These are phyloP conservation scores for Triticum monococcum DNA, from an alignment of 176 grass and related monocot genomes.

Conservation along the genomic window DNA sequence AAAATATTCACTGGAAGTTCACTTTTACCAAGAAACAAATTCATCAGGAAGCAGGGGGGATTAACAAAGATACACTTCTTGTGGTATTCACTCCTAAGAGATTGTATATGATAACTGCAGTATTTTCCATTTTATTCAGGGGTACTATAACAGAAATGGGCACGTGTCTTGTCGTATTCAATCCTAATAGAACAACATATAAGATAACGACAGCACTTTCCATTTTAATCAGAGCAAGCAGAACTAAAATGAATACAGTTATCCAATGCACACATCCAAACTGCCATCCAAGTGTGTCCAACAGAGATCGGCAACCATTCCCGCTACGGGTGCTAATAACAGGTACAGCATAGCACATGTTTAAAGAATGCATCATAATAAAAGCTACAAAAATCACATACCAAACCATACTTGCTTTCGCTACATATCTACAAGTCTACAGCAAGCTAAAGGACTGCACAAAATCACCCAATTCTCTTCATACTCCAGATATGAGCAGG, in stretches of 20 bases:
- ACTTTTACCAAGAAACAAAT: neutral
- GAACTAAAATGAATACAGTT: neutral
- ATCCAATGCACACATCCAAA: neutral
- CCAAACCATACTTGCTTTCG: neutral
- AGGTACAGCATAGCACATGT: neutral
- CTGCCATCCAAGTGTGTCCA: neutral
- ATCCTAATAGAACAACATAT: slow-evolving; percentile 3
- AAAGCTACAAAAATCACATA: neutral
- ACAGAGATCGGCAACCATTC: neutral
- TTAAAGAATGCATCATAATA: neutral
- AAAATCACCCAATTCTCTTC: neutral
- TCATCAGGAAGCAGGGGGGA: neutral
- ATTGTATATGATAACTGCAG: neutral
- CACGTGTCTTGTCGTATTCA: neutral
- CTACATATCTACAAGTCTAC: neutral
- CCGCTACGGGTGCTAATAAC: neutral
- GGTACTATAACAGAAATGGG: neutral
- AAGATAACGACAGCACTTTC: neutral
- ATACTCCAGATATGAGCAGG: neutral
- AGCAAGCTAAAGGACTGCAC: neutral
- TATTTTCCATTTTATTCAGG: neutral
- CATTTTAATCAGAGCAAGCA: slow-evolving; percentile 1
- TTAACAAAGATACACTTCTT: neutral
- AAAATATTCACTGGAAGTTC: neutral
- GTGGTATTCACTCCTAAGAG: neutral